These are phyloP conservation scores for Aschersonia sp. DNA, from an alignment of 2,329 filamentous ascomycete genomes.

Conservation along the genomic window DNA sequence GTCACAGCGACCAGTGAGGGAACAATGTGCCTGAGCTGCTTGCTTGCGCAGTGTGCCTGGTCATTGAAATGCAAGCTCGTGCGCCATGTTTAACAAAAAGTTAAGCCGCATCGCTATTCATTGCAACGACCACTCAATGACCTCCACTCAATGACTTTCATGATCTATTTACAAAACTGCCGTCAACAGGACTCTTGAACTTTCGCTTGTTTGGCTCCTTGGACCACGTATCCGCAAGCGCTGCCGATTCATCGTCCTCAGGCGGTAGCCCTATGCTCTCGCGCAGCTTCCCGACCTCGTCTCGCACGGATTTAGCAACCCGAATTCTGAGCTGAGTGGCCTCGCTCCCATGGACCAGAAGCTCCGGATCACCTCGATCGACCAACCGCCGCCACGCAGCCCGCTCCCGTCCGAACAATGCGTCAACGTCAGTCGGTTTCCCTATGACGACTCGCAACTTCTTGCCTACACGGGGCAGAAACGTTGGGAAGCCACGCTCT, in stretches of 20 bases:
- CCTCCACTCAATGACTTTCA: neutral
- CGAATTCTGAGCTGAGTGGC: slow-evolving; percentile 59
- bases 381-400: slow-evolving; percentile 59
- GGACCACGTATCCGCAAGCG: slow-evolving; percentile 69
- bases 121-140: too few relatives aligned
- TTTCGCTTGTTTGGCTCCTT: slow-evolving; percentile 31
- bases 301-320: slow-evolving; percentile 62
- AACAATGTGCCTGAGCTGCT: too few relatives aligned
- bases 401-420: slow-evolving; percentile 64
- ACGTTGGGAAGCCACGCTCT: slow-evolving; percentile 62
- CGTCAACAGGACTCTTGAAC: slow-evolving; percentile 40
- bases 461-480: slow-evolving; percentile 61
- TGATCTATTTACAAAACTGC: slow-evolving; percentile 30
- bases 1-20: too few relatives aligned
- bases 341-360: slow-evolving; percentile 33
- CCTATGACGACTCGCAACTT: slow-evolving; percentile 65
- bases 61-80: too few relatives aligned
- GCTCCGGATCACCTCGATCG: slow-evolving; percentile 31
- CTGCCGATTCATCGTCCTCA: slow-evolving; percentile 69
- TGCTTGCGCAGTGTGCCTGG: too few relatives aligned
- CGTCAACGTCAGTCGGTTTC: slow-evolving; percentile 58
- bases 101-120: too few relatives aligned
- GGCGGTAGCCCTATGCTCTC: slow-evolving; percentile 51
- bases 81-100: too few relatives aligned
- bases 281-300: slow-evolving; percentile 69